phyloP scores from a whole-genome alignment of 805 yeast species.

The Cyberlindnera suaveolens region DNA sequence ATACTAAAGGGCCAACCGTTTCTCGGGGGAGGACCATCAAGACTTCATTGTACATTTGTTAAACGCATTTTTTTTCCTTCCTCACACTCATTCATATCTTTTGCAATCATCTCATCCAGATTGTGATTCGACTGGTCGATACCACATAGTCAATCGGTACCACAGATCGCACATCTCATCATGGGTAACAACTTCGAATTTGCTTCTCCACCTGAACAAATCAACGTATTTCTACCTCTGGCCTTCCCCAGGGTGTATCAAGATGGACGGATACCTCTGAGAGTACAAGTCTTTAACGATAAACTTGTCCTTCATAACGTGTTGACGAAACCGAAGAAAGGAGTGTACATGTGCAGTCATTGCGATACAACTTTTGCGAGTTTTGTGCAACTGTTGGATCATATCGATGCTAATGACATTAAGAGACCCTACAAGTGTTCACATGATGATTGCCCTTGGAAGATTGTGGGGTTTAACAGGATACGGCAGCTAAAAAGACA shows the following conservation, averaged over 20 bases:
- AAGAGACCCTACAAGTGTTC: conserved; percentile 30
- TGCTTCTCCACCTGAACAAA: not conserved
- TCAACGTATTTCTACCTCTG: conserved; percentile 17
- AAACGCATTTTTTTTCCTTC: too few species aligned
- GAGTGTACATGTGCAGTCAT: conserved; percentile 32
- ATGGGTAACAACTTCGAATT: not conserved
- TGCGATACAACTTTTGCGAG: conserved; percentile 28
- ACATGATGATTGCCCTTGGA: conserved; percentile 34
- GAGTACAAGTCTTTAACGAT: conserved; percentile 27
- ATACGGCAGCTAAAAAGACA: conserved; percentile 32
- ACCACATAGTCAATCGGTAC: not conserved
- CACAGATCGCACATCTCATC: not conserved
- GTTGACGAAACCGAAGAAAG: conserved; percentile 28
- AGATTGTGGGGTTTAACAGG: conserved; percentile 32
- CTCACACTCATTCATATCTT: too few species aligned
- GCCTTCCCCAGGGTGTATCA: conserved; percentile 21
- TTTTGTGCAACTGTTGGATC: conserved; percentile 29
- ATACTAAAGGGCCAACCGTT: too few species aligned
- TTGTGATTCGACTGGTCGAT: too few species aligned
- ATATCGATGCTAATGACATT: conserved; percentile 28
- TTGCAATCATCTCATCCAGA: too few species aligned
- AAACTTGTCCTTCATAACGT: conserved; percentile 24
- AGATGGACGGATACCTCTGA: conserved; percentile 20
- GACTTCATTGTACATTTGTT: too few species aligned
- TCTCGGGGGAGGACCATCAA: too few species aligned